Percentiles rank a stretch among this genome's conserved stretches.
Evolutionary conservation across 2,329 filamentous ascomycete genomes (phyloP).

Genomic region (Ambrosiella cleistominuta): DNA sequence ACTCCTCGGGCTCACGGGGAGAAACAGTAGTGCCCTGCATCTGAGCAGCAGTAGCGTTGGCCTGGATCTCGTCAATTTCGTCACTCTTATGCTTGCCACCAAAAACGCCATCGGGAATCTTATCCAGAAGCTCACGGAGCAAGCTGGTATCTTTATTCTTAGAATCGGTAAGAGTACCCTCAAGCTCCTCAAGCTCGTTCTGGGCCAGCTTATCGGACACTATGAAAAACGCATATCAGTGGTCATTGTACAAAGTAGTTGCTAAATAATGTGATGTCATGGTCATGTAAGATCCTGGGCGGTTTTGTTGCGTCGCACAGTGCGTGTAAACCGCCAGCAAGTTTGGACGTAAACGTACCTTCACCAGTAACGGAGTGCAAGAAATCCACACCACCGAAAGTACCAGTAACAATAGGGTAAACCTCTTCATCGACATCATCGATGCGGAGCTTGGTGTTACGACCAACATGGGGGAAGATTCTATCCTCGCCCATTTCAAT

Average conservation of each 20-base stretch:
- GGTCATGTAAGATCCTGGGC: too few relatives aligned
- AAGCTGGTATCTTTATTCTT: conserved; percentile 50
- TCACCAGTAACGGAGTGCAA: conserved; percentile 67
- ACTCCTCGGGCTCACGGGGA: conserved; percentile 68
- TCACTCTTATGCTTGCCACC: conserved; percentile 56
- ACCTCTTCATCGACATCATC: conserved; percentile 47
- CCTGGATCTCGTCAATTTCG: conserved; percentile 64
- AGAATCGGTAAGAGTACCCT: conserved; percentile 58
- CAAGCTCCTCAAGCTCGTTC: conserved; percentile 75
- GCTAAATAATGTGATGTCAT: too few relatives aligned
- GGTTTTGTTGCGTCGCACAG: background rate
- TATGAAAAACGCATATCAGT: conserved; percentile 17
- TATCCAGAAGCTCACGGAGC: conserved; percentile 61
- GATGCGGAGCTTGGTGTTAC: conserved; percentile 51
- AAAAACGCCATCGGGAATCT: conserved; percentile 66
- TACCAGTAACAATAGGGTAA: conserved; percentile 75
- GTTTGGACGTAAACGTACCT: conserved; percentile 49
- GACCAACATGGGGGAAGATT: conserved; percentile 76
- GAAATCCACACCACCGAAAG: conserved; percentile 90
- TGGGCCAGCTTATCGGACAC: conserved; percentile 81
- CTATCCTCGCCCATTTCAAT: conserved; percentile 69
- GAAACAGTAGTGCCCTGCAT: conserved; percentile 58
- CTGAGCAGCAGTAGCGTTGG: conserved; percentile 56
- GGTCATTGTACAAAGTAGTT: background rate
- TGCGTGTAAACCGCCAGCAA: background rate